Conservation (phyloP, 495 filamentous ascomycete species). For the Aspergillus ostianus region DNA sequence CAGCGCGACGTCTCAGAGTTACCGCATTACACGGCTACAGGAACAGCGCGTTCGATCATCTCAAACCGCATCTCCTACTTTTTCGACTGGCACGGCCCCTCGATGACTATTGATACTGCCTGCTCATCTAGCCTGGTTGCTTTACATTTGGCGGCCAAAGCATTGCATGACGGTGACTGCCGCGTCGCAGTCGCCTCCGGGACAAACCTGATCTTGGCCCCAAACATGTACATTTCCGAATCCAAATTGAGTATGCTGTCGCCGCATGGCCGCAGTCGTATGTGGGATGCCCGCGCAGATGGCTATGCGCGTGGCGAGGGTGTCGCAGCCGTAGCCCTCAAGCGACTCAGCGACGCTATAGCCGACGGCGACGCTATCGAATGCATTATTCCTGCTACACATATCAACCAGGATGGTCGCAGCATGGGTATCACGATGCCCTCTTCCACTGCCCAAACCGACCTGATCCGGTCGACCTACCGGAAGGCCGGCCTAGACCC, state of each 20-base stretch:
- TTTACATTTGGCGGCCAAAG: not conserved
- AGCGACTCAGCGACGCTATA: slow-evolving; percentile 29
- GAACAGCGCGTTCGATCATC: slow-evolving; percentile 17
- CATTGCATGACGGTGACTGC: not conserved
- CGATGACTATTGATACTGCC: not conserved
- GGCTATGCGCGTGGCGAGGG: slow-evolving; percentile 65
- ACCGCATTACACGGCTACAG: not conserved
- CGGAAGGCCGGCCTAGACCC: slow-evolving; percentile 17
- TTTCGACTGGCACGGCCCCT: not conserved
- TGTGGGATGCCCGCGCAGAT: slow-evolving; percentile 54
- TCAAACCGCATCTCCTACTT: not conserved
- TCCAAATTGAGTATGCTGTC: slow-evolving; percentile 50
- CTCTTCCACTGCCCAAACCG: slow-evolving; percentile 20
- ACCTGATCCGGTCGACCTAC: slow-evolving; percentile 24
- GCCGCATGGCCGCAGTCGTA: slow-evolving; percentile 20
- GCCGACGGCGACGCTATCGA: slow-evolving; percentile 23
- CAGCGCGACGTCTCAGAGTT: not conserved
- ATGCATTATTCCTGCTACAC: slow-evolving; percentile 32
- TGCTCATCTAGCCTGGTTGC: not conserved
- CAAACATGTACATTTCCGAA: slow-evolving; percentile 25
- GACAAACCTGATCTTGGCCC: slow-evolving; percentile 32
- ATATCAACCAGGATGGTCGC: slow-evolving; percentile 32
- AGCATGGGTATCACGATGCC: slow-evolving; percentile 29
- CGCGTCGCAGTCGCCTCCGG: slow-evolving; percentile 11
- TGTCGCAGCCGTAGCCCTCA: slow-evolving; percentile 31